Evolutionary conservation across 148 eudicot species (phyloP), one percentile per base, ranked within the genome.

Genomic region (Dianthus caryophyllus): DNA sequence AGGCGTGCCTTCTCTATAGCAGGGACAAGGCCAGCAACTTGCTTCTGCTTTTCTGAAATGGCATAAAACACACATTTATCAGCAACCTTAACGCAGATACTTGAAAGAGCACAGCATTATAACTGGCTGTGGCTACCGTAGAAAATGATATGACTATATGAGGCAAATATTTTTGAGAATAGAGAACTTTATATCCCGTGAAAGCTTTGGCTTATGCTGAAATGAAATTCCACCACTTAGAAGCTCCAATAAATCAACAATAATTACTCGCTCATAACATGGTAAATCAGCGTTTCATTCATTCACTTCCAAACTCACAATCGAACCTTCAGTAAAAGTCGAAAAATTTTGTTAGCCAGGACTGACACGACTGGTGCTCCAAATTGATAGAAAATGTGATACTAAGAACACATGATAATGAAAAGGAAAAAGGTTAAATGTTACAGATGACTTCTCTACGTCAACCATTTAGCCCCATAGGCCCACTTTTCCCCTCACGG

Each of bases 1-100:
- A 93, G 84, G 30, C 98, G 87, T 80, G 98, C 96, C 77, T 90
- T 93, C 79, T 93, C 98, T 68, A 89, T 87, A 66, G 92, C 95
- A 75, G 95, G 96, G 69, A 93, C 95, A 68, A 93, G 52, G 71
- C 80, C 88, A 71, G 96, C 95, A 80, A 82, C 75, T 70, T 54
- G 75, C 79, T 83, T 93, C 83, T 89, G 98, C 84, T 75, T 85
- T 75, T 93, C 96, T 93, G 85, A 64, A 71, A 39, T 24, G 59
- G 63, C 52, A 76, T 20, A 31, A n/a, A 62, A 11, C 44, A 18
- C 26, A 54, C 48, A 53, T 54, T 39, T 39, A 47, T 21, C 27
- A 10, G 9, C 24, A 36, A 18, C 29, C 30, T 5, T 6, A 56
- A 4, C 22, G 21, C 15, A 56, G 18, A 63, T 22, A 41, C 41